phyloP scores from a whole-genome alignment of 2,329 filamentous ascomycete genomes.

The Pleomassaria siparia region DNA sequence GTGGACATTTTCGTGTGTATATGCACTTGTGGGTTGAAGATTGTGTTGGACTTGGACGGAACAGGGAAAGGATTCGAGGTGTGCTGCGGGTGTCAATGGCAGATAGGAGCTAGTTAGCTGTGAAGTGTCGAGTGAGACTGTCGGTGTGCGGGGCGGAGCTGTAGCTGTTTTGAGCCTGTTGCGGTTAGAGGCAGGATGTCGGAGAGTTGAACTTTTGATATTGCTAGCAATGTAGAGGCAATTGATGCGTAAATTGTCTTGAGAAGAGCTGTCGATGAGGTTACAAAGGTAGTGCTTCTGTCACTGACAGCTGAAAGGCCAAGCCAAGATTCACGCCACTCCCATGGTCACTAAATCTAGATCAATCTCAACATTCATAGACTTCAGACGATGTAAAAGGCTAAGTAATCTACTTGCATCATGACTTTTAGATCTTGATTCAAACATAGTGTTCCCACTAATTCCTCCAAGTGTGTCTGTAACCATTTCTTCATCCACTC shows the following conservation, averaged over 20 bases:
- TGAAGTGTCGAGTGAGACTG: neutral
- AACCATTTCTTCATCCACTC: neutral
- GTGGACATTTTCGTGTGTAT: conserved; percentile 18
- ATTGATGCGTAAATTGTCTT: neutral
- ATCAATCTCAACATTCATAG: neutral
- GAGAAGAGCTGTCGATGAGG: neutral
- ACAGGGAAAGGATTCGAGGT: neutral
- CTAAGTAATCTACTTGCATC: neutral
- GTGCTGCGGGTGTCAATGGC: neutral
- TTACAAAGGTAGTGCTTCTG: neutral
- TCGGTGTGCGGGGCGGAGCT: conserved; percentile 1
- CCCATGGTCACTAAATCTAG: neutral
- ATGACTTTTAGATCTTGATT: neutral
- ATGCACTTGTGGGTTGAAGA: too few relatives aligned
- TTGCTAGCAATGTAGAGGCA: neutral
- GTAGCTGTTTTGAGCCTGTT: conserved; percentile 2
- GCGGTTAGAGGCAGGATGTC: conserved; percentile 1
- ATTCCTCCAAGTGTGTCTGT: too few relatives aligned
- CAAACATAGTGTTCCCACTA: neutral
- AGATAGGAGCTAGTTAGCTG: too few relatives aligned
- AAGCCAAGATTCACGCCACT: conserved; percentile 1
- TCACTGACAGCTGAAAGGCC: conserved; percentile 5
- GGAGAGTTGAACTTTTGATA: neutral
- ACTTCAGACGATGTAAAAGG: neutral
- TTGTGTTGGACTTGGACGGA: neutral